Evolutionary conservation across 2,329 filamentous ascomycete genomes (phyloP), one percentile per base, ranked within the genome.

Genomic region (Microdochium nivale): DNA sequence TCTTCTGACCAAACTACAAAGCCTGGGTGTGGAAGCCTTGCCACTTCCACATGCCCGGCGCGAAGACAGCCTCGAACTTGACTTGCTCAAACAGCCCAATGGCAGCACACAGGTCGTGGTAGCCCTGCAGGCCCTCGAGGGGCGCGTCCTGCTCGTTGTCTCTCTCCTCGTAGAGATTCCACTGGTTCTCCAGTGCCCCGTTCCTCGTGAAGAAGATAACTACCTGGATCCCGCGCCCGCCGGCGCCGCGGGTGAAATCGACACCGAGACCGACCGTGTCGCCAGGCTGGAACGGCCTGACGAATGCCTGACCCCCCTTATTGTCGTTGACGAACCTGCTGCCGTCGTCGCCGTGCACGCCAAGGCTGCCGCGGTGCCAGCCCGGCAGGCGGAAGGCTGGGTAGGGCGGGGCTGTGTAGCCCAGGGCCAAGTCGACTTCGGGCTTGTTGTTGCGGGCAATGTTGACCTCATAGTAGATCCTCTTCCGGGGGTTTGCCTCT

Each of bases 261-360:
- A 91, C 87, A 3, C 88, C 88, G 14, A 92, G 68, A 0, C 88
- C 88, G 10, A 88, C 75, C 4, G 80, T 83, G 59, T 89, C 80
- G 16, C 84, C 85, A 0, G 69, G 68, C n/a, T 68, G 65, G 62
- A 90, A 90, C 4, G 81, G 74, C 10, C 64, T 59, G 0, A 83
- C 83, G 56, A 91, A 91, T 52, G 81, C 74, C 55, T 80, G 79
- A 19, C 88, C 88, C 23, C 88, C 88, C 73, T 79, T 86, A 8
- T 76, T 75, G 64, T 92, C 86, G 62, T 90, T 89, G 60, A 90
- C 76, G 64, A 86, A 94, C 65, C 79, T 79, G 59, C 85, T 78
- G 0, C 88, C 88, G 65, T 92, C 88, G 65, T 92, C 88, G 47
- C 85, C 83, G 64, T 92, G 88, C n/a, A 92, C 81, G 1, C 76